Conservation (phyloP, 129 eudicot genomes). For the Chrysanthemum seticuspe region DNA sequence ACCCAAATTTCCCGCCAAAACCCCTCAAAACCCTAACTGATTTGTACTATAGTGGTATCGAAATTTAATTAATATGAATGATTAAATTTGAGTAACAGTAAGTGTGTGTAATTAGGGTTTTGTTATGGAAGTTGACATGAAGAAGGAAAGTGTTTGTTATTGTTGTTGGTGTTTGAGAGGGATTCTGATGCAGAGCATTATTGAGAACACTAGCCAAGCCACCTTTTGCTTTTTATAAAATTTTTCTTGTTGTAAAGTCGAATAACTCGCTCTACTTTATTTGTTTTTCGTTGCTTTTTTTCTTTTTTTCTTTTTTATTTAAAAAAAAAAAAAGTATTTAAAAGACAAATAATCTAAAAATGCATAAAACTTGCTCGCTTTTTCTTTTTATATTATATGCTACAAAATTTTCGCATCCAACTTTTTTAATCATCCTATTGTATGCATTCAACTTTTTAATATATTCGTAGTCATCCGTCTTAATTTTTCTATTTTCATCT, state of each 20-base stretch:
- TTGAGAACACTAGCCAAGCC: slow-evolving; percentile 13
- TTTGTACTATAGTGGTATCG: neutral
- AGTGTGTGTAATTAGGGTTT: neutral
- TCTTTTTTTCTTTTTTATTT: neutral
- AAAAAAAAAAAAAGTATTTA: no score
- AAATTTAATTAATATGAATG: neutral
- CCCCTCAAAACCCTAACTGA: slow-evolving; percentile 1
- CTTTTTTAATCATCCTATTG: no score
- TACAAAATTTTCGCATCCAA: no score
- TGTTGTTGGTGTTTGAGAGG: slow-evolving; percentile 6
- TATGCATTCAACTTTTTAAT: no score
- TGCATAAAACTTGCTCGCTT: no score
- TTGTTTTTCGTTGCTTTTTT: slow-evolving; percentile 29
- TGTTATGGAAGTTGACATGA: slow-evolving; percentile 21
- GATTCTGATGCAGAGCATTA: slow-evolving; percentile 33
- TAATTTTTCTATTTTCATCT: no score
- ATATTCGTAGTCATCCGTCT: no score
- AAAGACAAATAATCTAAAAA: no score
- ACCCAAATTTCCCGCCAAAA: slow-evolving; percentile 27
- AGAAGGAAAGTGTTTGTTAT: slow-evolving; percentile 33
- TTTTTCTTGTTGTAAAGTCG: slow-evolving; percentile 20
- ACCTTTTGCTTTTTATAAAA: slow-evolving; percentile 34
- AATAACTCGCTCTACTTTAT: slow-evolving; percentile 5
- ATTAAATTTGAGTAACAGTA: neutral
- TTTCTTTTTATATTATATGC: no score